These are phyloP conservation scores for Neurospora hispaniola DNA, from an alignment of 495 filamentous ascomycete species.

Conservation along the genomic window DNA sequence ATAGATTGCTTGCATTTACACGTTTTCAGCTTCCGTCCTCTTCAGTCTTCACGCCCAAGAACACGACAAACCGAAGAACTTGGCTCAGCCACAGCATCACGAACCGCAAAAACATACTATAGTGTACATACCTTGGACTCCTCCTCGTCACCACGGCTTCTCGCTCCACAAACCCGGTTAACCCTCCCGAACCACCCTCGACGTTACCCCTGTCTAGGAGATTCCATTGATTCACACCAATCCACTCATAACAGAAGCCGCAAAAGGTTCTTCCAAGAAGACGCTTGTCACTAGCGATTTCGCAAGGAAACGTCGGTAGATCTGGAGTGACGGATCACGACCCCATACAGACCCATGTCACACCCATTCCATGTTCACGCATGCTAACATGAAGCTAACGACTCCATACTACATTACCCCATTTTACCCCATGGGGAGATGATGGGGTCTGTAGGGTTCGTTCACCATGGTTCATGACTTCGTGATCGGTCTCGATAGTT, in stretches of 20 bases:
- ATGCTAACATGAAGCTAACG: neutral
- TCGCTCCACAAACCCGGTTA: neutral
- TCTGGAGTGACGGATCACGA: neutral
- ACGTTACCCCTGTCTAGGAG: neutral
- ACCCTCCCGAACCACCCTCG: neutral
- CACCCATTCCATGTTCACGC: neutral
- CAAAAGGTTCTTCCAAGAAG: neutral
- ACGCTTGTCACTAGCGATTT: neutral
- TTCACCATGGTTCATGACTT: neutral
- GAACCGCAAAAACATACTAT: neutral
- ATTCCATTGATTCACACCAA: neutral
- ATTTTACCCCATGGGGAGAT: neutral
- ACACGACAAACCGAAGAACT: neutral
- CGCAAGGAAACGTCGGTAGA: neutral
- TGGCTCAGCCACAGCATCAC: neutral
- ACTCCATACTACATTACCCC: neutral
- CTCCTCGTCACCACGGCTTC: neutral
- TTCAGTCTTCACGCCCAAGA: neutral
- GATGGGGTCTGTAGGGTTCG: neutral
- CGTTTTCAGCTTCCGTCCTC: neutral
- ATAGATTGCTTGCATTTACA: neutral
- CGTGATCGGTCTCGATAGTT: neutral
- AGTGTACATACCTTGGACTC: neutral
- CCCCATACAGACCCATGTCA: neutral
- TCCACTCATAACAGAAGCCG: neutral